Percentiles rank a stretch among this genome's conserved stretches.
These are phyloP conservation scores for Coniochaeta sp. DNA, from an alignment of 2,329 filamentous ascomycete genomes.

Conservation along the genomic window DNA sequence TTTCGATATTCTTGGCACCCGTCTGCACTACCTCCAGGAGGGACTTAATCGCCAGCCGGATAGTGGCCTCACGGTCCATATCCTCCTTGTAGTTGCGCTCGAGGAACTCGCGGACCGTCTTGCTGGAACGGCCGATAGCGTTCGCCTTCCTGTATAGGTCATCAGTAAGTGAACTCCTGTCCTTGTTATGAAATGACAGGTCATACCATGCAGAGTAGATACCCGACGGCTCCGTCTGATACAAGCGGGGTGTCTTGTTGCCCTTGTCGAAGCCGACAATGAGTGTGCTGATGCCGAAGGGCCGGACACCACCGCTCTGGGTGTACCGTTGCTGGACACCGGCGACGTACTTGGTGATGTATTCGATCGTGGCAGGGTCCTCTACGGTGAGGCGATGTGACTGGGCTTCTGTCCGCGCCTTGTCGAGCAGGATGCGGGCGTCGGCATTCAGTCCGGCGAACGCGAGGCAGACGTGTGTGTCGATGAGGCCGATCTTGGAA, in stretches of 20 bases:
- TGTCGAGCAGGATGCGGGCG: constrained; percentile 95
- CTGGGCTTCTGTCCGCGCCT: constrained; percentile 93
- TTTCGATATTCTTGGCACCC: constrained; percentile 99
- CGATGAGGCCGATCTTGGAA: constrained; percentile 94
- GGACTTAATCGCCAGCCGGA: constrained; percentile 96
- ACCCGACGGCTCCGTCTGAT: constrained; percentile 98
- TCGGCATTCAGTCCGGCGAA: constrained; percentile 97
- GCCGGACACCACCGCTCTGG: constrained; percentile 93
- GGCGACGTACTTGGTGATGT: constrained; percentile 98
- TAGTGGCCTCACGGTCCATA: constrained; percentile 93
- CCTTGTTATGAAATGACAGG: constrained; percentile 3
- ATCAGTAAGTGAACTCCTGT: constrained; percentile 2
- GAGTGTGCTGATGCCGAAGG: constrained; percentile 97
- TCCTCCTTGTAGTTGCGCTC: constrained; percentile 98
- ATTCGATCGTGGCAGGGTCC: constrained; percentile 95
- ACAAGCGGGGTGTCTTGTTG: constrained; percentile 80
- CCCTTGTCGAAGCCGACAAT: constrained; percentile 98
- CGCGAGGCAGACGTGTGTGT: constrained; percentile 92
- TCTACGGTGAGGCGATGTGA: constrained; percentile 95
- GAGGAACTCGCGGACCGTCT: constrained; percentile 97
- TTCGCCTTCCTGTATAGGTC: constrained; percentile 78
- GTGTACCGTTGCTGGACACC: constrained; percentile 98
- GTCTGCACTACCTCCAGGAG: constrained; percentile 97
- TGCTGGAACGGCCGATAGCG: constrained; percentile 95
- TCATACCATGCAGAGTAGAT: constrained; percentile 97